These are phyloP conservation scores for Puccinia triticina DNA, from an alignment of 1,284 basidiomycete species.

Conservation along the genomic window DNA sequence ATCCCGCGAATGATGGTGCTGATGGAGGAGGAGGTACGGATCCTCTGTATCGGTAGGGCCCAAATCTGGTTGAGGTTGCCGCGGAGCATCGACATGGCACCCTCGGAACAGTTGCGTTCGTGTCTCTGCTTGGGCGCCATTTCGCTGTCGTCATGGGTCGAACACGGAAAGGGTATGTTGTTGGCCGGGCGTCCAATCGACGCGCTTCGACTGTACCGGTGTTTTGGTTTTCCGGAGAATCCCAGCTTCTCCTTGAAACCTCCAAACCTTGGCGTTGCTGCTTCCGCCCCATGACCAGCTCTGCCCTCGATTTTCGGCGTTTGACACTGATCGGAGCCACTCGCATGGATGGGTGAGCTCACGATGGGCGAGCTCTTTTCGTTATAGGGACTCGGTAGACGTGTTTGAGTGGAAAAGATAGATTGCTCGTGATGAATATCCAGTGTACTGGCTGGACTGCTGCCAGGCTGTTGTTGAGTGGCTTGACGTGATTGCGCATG, in stretches of 20 bases:
- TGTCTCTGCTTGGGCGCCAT: neutral
- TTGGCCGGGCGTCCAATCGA: neutral
- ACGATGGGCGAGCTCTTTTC: neutral
- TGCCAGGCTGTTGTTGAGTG: neutral
- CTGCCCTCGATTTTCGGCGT: neutral
- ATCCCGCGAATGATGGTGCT: slow-evolving; percentile 19
- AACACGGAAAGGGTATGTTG: slow-evolving; percentile 25
- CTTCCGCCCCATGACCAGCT: neutral
- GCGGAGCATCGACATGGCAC: neutral
- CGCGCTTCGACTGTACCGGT: neutral
- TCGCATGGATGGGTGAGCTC: neutral
- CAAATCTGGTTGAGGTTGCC: neutral
- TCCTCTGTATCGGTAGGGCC: neutral
- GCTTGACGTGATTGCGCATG: neutral
- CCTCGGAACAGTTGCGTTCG: slow-evolving; percentile 18
- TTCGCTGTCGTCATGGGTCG: neutral
- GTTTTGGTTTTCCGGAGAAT: neutral
- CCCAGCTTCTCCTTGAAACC: slow-evolving; percentile 4
- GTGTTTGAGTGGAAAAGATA: neutral
- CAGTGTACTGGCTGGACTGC: neutral
- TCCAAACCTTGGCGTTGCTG: neutral
- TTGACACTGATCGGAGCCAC: neutral
- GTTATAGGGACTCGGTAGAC: neutral
- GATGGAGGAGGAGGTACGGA: slow-evolving; percentile 27
- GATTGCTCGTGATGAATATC: neutral